Base-by-base conservation (phyloP, 1,284 basidiomycete species). In the Ganoderma lingzhi region DNA sequence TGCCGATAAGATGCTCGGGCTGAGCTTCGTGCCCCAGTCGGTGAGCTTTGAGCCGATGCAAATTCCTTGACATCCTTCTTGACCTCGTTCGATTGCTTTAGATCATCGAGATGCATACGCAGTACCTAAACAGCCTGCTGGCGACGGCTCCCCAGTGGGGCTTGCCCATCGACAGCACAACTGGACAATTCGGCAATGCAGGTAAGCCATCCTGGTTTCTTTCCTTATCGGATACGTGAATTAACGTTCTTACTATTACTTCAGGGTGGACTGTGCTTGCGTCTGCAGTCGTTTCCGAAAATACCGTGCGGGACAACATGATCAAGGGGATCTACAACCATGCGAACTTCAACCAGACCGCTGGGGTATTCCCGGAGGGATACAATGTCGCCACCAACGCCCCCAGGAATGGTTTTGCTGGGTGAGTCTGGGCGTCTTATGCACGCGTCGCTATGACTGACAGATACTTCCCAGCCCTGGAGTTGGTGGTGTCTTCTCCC, bases 1-100 rank as follows among this genome's bases (percentile, higher is more conserved):
- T 68, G 88, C 85, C 5, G 90, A 92, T 78, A 88, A 85, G 73
- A 78, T 92, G 37, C 82, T 93, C 8, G 70, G 71, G 12, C 74
- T 73, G 0, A 60, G 68, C 35, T 62, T 79, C 37, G 64, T 79
- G 0, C 59, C 68, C 48, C 62, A 73, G n/a, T 45, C 69, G 28
- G 78, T 78, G 61, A 41, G 76, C 66, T 17, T 15, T 19, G 28
- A 15, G 3, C 14, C 10, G 48, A 14, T 15, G 32, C 12, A 59
- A n/a, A 15, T 15, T 14, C 1, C 1, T 44, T 4, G 44, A 12
- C 0, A 9, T 35, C 12, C 3, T 10, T 12, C 12, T 32, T 17
- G 10, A 8, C 8, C 15, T n/a, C n/a, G n/a, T 6, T 10, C 45
- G 10, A 23, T 28, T n/a, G 23, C 17, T 55, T 3, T 51, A 73